A percentile compares a stretch with the other conserved stretches of the same genome.
These are phyloP conservation scores for Heterobasidion irregulare DNA, from an alignment of 1,284 basidiomycete species.

Conservation along the genomic window DNA sequence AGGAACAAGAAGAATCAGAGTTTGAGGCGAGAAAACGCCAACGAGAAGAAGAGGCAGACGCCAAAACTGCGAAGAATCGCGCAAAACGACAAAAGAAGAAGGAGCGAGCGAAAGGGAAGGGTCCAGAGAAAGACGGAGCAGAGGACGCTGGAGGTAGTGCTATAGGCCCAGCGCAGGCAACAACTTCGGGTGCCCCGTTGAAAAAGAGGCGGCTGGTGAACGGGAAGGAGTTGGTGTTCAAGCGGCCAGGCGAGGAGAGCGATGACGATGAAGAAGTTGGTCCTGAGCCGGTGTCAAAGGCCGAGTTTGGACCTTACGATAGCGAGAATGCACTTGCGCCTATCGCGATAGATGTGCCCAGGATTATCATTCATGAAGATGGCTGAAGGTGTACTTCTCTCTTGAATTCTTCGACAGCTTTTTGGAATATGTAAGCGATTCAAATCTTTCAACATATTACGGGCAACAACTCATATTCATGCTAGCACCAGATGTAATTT, in stretches of 20 bases:
- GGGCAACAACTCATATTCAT: not conserved
- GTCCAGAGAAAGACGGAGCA: slow-evolving; percentile 16
- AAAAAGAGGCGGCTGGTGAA: slow-evolving; percentile 48
- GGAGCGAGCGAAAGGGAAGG: slow-evolving; percentile 40
- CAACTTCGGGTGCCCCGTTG: slow-evolving; percentile 23
- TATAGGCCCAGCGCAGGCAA: slow-evolving; percentile 13
- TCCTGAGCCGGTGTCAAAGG: slow-evolving; percentile 6
- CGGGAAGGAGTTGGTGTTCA: slow-evolving; percentile 52
- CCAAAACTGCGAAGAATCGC: slow-evolving; percentile 89
- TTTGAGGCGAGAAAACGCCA: slow-evolving; percentile 62
- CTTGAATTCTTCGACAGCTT: not conserved
- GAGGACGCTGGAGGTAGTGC: slow-evolving; percentile 11
- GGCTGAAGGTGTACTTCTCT: not conserved
- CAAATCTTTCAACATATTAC: not conserved
- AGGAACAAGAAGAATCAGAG: slow-evolving; percentile 62
- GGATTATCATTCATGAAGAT: slow-evolving; percentile 3
- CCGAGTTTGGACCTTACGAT: not conserved
- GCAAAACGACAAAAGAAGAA: slow-evolving; percentile 90
- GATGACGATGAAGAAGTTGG: slow-evolving; percentile 26
- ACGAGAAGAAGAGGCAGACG: slow-evolving; percentile 60
- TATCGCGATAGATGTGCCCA: not conserved
- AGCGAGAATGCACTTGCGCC: not conserved
- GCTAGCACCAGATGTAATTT: not conserved
- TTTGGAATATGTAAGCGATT: not conserved
- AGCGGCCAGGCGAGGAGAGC: slow-evolving; percentile 42